Evolutionary conservation across 495 filamentous ascomycete genomes (phyloP), one percentile per base, ranked within the genome.

Genomic region (Cryomyces antarcticus): DNA sequence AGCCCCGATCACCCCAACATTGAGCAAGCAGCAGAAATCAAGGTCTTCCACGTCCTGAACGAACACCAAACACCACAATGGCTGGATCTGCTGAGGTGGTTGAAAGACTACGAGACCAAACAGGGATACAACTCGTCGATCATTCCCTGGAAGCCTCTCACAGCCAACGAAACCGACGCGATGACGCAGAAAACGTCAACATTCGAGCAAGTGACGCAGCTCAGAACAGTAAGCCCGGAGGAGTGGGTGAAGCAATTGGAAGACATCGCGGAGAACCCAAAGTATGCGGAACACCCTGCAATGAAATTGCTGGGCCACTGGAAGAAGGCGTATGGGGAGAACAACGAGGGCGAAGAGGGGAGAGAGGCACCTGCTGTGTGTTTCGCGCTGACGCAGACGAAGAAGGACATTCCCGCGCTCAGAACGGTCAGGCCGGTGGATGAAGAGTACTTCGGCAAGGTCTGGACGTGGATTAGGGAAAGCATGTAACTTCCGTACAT

Each of bases 11-110:
- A 28, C 0, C 6, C 7, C 9, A 24, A 41, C 5, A 7, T 27
- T 4, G 4, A 38, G 5, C 33, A 42, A 28, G 43, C 7, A 27
- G 41, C 12, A 31, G 36, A 40, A 4, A 37, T 46, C n/a, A 53
- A 47, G 4, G 58, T 75, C 36, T 70, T 58, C 40, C 68, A 75
- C 47, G 51, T 75, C 10, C 44, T 72, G 24, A 77, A 74, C 48
- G 50, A 52, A 6, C 43, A 62, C 35, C 51, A 31, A 7, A 42
- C 48, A 10, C 56, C 63, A n/a, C 9, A 9, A 2, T 76, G 69
- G 72, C 46, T 36, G 4, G 51, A 61, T 30, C 43, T 73, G 7
- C 53, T 75, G 6, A 13, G 46, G 4, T 71, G 67, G 62, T 37
- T 70, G 13, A 44, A 55, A 38, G 17, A 24, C 17, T 24, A 24